These are phyloP conservation scores for Fusarium sp. DNA, from an alignment of 2,329 filamentous ascomycete species.

Conservation along the genomic window DNA sequence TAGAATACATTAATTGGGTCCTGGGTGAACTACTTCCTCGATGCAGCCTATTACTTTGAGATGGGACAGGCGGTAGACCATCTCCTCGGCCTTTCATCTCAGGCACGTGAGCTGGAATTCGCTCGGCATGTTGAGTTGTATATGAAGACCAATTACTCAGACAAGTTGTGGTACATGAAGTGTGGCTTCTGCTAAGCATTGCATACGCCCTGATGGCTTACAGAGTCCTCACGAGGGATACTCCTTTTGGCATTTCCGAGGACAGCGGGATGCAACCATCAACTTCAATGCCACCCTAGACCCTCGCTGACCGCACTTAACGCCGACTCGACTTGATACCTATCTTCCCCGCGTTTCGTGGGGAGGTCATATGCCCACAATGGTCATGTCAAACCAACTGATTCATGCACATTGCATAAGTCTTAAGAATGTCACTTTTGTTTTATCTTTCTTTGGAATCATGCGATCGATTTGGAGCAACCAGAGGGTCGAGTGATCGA, in stretches of 20 bases:
- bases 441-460: constrained; percentile 4
- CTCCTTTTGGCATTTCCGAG: constrained; percentile 18
- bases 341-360: constrained; percentile 16
- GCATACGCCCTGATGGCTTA: neutral
- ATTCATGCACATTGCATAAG: constrained; percentile 12
- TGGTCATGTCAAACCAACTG: constrained; percentile 13
- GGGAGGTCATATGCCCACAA: constrained; percentile 27
- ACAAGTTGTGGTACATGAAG: neutral
- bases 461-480: constrained; percentile 13
- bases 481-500: constrained; percentile 4
- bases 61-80: too few relatives aligned
- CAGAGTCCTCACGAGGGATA: constrained; percentile 9
- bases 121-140: neutral
- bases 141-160: neutral
- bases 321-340: neutral
- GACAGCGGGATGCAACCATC: constrained; percentile 2
- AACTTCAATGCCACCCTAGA: neutral
- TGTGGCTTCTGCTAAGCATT: neutral
- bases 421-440: neutral
- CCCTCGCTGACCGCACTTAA: constrained; percentile 13
- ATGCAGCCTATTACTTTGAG: too few relatives aligned
- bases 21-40: too few relatives aligned
- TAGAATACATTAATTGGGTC: too few relatives aligned
- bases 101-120: neutral
- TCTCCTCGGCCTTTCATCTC: neutral